Conservation (phyloP, 345 rosid genomes). For the Aquilaria sinensis region DNA sequence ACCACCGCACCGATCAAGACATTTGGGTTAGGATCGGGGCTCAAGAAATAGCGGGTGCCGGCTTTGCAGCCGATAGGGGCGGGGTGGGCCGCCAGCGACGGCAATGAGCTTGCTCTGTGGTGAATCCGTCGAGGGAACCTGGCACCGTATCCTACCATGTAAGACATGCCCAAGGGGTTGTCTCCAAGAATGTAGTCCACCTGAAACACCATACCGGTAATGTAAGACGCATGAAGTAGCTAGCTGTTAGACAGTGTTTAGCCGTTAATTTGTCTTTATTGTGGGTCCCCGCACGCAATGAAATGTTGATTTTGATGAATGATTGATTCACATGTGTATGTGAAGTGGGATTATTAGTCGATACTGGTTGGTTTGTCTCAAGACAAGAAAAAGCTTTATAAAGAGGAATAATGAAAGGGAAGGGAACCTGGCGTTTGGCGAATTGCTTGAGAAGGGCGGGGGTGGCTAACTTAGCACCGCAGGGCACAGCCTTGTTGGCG, state of each 20-base stretch:
- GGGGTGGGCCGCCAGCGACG: slow-evolving; percentile 65
- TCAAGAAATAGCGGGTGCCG: slow-evolving; percentile 56
- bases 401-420: too few species aligned
- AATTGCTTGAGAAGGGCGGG: slow-evolving; percentile 53
- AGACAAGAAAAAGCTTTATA: too few species aligned
- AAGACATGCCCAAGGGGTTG: slow-evolving; percentile 77
- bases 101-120: slow-evolving; percentile 82
- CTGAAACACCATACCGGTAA: slow-evolving; percentile 19
- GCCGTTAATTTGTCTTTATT: slow-evolving; percentile 21
- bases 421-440: slow-evolving; percentile 51
- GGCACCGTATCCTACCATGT: slow-evolving; percentile 95
- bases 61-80: slow-evolving; percentile 53
- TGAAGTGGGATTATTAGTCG: neutral
- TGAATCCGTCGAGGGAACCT: slow-evolving; percentile 82
- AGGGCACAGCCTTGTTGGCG: slow-evolving; percentile 47
- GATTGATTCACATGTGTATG: neutral
- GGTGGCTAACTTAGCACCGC: slow-evolving; percentile 51
- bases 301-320: slow-evolving; percentile 9
- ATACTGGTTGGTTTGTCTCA: too few species aligned
- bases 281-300: slow-evolving; percentile 3
- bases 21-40: slow-evolving; percentile 78
- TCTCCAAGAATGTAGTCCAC: slow-evolving; percentile 97
- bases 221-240: neutral
- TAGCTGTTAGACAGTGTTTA: slow-evolving; percentile 4
- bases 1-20: slow-evolving; percentile 73